Conservation (phyloP, 208 protist genomes). For the Trypanosoma caninum region DNA sequence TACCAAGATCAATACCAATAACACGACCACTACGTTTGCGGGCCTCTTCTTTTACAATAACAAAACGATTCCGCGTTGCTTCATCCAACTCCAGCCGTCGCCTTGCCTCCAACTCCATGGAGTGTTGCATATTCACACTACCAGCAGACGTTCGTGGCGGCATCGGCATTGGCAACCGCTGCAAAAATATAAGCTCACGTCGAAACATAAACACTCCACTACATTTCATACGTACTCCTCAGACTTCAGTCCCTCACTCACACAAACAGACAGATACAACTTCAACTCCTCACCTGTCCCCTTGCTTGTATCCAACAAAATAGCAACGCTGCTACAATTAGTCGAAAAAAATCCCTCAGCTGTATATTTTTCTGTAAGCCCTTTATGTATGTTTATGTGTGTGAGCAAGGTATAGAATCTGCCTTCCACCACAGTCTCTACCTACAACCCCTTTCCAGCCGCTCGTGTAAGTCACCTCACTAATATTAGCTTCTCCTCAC, state of each 20-base stretch:
- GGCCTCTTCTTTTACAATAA: constrained; percentile 77
- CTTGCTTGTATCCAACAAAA: no score
- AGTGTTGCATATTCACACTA: constrained; percentile 65
- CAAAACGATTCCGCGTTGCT: constrained; percentile 52
- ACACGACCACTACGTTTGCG: constrained; percentile 43
- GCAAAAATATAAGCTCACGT: constrained; percentile 30
- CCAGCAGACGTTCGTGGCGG: constrained; percentile 15
- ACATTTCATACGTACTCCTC: neutral
- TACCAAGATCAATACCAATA: constrained; percentile 98
- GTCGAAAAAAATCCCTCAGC: no score
- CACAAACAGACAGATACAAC: constrained; percentile 7
- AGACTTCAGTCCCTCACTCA: neutral
- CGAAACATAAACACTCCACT: constrained; percentile 22
- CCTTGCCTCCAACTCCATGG: constrained; percentile 77
- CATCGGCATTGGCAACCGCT: constrained; percentile 35
- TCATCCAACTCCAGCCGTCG: constrained; percentile 69
- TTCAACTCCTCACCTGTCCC: constrained; percentile 4
- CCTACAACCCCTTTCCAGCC: no score
- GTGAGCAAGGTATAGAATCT: no score
- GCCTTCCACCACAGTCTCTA: no score
- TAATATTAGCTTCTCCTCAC: no score
- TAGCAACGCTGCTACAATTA: no score
- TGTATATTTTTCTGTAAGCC: no score
- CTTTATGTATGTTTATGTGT: no score
- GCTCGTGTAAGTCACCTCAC: no score